These are phyloP conservation scores for Rheum nobile DNA, from an alignment of 148 eudicot species.

Conservation along the genomic window DNA sequence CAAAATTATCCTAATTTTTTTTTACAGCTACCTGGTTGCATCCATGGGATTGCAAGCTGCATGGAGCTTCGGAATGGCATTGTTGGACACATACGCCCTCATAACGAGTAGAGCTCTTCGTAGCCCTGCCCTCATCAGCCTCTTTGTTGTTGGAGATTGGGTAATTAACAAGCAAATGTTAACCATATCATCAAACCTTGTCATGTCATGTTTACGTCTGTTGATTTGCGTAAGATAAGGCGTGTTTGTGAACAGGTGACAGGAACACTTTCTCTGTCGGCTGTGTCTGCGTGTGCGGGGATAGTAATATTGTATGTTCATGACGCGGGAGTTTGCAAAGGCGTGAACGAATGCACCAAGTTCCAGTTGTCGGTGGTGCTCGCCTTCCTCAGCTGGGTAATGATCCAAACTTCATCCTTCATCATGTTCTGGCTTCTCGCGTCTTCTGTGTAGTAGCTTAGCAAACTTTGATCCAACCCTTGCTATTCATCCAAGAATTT, in stretches of 20 bases:
- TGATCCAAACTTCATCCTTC: slow-evolving; percentile 41
- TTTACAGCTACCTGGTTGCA: slow-evolving; percentile 58
- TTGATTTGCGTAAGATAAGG: too few relatives aligned
- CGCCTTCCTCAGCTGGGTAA: slow-evolving; percentile 62
- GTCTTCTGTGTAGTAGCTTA: background rate
- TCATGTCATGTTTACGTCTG: too few relatives aligned
- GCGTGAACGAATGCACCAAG: slow-evolving; percentile 37
- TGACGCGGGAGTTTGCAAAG: slow-evolving; percentile 35
- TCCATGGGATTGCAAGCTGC: slow-evolving; percentile 67
- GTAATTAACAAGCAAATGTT: too few relatives aligned
- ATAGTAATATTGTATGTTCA: slow-evolving; percentile 40
- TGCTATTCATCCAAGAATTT: background rate
- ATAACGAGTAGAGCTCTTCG: slow-evolving; percentile 32
- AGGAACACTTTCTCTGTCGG: slow-evolving; percentile 64
- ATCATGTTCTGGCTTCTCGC: slow-evolving; percentile 79
- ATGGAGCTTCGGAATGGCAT: slow-evolving; percentile 61
- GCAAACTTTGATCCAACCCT: background rate
- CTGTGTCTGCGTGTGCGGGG: slow-evolving; percentile 64
- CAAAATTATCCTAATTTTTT: background rate
- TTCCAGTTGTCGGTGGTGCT: slow-evolving; percentile 52
- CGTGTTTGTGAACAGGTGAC: slow-evolving; percentile 35
- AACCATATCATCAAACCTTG: background rate
- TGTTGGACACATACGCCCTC: slow-evolving; percentile 60
- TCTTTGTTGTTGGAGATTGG: slow-evolving; percentile 75
- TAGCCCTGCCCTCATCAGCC: slow-evolving; percentile 43